These are phyloP conservation scores for Ascosphaera pollenicola DNA, from an alignment of 2,329 filamentous ascomycete genomes.

Conservation along the genomic window DNA sequence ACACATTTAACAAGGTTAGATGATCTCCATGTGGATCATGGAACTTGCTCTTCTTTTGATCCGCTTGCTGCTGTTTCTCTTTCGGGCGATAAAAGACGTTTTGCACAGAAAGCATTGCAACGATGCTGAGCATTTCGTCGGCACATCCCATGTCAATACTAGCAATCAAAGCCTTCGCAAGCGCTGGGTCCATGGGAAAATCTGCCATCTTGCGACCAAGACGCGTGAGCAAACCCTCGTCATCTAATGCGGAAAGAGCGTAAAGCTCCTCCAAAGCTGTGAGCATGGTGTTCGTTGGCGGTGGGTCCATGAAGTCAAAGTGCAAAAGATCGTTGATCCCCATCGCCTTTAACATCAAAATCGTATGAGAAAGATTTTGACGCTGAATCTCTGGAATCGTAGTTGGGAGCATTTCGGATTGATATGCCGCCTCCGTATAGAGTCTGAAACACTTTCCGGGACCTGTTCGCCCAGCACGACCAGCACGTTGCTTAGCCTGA, in stretches of 20 bases:
- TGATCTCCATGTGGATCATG: constrained; percentile 91
- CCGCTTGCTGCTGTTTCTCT: constrained; percentile 88
- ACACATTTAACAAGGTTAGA: constrained; percentile 85
- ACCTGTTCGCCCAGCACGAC: constrained; percentile 79
- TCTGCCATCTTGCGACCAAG: constrained; percentile 94
- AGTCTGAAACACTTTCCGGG: constrained; percentile 91
- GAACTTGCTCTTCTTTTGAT: constrained; percentile 96
- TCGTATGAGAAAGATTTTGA: constrained; percentile 78
- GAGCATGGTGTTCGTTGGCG: constrained; percentile 93
- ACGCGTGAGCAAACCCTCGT: constrained; percentile 81
- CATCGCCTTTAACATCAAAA: constrained; percentile 97
- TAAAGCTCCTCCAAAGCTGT: constrained; percentile 92
- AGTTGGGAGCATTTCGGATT: constrained; percentile 91
- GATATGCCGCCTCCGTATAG: constrained; percentile 87
- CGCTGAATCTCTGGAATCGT: constrained; percentile 93
- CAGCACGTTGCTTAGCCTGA: constrained; percentile 83
- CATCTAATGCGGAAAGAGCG: constrained; percentile 72
- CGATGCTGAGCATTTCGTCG: constrained; percentile 83
- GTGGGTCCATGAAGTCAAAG: constrained; percentile 98
- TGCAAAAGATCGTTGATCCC: constrained; percentile 94
- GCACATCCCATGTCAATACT: constrained; percentile 75
- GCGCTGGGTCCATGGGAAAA: constrained; percentile 88
- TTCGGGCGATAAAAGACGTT: constrained; percentile 89
- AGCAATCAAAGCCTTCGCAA: constrained; percentile 77
- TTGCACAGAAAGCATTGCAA: constrained; percentile 76